Conservation (phyloP, 805 yeast genomes). For the Saturnispora galanensis region DNA sequence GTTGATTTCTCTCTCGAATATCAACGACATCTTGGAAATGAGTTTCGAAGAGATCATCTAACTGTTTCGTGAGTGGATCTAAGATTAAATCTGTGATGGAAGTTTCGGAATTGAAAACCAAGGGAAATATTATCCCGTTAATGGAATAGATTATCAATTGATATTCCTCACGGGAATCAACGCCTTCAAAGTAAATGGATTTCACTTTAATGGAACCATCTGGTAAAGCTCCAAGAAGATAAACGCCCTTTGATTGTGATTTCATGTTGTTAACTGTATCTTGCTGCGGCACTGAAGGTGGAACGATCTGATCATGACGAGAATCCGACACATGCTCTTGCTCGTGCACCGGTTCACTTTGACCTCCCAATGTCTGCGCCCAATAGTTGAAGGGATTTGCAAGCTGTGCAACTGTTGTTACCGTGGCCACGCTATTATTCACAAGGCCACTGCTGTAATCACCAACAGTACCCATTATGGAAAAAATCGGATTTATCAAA, state of each 20-base stretch:
- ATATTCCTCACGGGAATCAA: conserved; percentile 4
- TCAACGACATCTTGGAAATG: conserved; percentile 21
- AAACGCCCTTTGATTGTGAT: not conserved
- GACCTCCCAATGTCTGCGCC: conserved; percentile 3
- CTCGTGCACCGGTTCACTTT: not conserved
- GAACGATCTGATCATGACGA: not conserved
- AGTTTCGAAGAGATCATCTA: conserved; percentile 17
- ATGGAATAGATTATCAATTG: conserved; percentile 23
- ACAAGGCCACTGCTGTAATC: conserved; percentile 14
- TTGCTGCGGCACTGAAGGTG: no score
- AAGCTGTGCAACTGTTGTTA: not conserved
- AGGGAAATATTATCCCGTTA: conserved; percentile 21
- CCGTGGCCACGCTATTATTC: conserved; percentile 10
- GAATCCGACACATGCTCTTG: not conserved
- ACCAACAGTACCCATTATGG: conserved; percentile 14
- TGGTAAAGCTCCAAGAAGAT: not conserved
- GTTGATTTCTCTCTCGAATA: conserved; percentile 18
- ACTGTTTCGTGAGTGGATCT: conserved; percentile 11
- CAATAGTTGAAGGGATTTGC: conserved; percentile 2
- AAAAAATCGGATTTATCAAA: conserved; percentile 23
- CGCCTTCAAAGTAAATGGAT: not conserved
- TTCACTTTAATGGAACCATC: not conserved
- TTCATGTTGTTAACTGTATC: no score
- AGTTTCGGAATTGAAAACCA: conserved; percentile 14
- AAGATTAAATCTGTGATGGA: conserved; percentile 5